Conservation (phyloP, 2,329 filamentous ascomycete genomes). For the Leptographium lundbergii region DNA sequence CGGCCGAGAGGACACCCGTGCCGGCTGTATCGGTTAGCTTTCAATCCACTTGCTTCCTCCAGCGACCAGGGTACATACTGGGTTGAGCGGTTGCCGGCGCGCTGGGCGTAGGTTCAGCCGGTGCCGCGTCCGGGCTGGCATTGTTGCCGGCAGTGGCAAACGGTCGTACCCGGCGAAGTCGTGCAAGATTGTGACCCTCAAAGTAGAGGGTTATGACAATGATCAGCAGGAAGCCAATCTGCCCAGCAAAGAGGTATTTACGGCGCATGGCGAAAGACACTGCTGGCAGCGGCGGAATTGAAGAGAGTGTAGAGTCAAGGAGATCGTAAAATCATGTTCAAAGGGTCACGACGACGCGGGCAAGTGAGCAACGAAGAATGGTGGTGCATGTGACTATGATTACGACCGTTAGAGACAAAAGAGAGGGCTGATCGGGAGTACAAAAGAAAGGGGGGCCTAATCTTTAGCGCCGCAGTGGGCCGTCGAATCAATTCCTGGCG, state of each 20-base stretch:
- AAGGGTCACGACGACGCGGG: background rate
- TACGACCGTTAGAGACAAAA: background rate
- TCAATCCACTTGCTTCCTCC: background rate
- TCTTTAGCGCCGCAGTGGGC: background rate
- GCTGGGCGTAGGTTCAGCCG: background rate
- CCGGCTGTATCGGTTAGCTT: background rate
- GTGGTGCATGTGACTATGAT: background rate
- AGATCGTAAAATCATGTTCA: background rate
- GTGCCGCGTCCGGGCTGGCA: background rate
- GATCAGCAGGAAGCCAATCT: slow-evolving; percentile 8
- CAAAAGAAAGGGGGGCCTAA: background rate
- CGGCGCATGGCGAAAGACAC: slow-evolving; percentile 7
- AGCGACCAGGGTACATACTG: background rate
- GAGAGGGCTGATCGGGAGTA: background rate
- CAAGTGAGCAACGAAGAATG: background rate
- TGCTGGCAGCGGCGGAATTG: background rate
- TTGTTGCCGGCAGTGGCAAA: background rate
- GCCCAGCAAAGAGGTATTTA: slow-evolving; percentile 2
- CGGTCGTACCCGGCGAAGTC: background rate
- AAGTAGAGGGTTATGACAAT: slow-evolving; percentile 7
- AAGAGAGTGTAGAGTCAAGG: background rate
- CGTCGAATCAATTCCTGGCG: background rate
- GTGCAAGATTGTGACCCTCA: slow-evolving; percentile 4
- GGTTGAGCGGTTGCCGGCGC: background rate
- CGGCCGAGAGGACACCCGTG: background rate